phyloP scores from a whole-genome alignment of 73 alveolate species.

The Durusdinium trenchii region DNA sequence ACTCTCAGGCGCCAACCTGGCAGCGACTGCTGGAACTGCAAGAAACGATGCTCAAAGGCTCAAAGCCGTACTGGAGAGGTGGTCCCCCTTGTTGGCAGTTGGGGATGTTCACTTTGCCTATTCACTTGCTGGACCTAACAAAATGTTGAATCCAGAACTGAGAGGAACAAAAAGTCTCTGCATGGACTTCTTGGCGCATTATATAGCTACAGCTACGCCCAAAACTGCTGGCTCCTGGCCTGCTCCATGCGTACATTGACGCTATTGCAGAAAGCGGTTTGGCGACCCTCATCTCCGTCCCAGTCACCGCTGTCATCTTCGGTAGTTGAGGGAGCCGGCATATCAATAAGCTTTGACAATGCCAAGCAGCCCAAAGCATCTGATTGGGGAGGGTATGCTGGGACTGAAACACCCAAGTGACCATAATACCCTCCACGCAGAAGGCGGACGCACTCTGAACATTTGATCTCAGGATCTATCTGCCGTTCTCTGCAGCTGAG shows the following conservation, averaged over 20 bases:
- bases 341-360: conserved; percentile 54
- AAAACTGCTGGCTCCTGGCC: conserved; percentile 10
- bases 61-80: too few relatives aligned
- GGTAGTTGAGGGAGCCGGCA: conserved; percentile 88
- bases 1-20: too few relatives aligned
- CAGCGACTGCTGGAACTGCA: too few relatives aligned
- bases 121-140: too few relatives aligned
- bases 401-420: conserved; percentile 77
- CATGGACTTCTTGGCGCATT: too few relatives aligned
- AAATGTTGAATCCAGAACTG: too few relatives aligned
- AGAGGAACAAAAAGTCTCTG: too few relatives aligned
- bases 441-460: conserved; percentile 84
- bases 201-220: too few relatives aligned
- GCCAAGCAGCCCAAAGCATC: conserved; percentile 79
- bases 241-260: conserved; percentile 81
- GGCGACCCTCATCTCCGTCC: conserved; percentile 93
- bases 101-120: too few relatives aligned
- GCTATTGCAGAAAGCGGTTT: conserved; percentile 88
- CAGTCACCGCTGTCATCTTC: conserved; percentile 94
- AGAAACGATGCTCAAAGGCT: too few relatives aligned
- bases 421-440: conserved; percentile 85
- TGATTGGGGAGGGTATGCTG: conserved; percentile 77
- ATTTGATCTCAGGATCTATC: conserved; percentile 62
- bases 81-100: too few relatives aligned
- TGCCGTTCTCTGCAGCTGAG: conserved; percentile 66